Conservation (phyloP, 2,329 filamentous ascomycete genomes). For the Aspergillus sergii region DNA sequence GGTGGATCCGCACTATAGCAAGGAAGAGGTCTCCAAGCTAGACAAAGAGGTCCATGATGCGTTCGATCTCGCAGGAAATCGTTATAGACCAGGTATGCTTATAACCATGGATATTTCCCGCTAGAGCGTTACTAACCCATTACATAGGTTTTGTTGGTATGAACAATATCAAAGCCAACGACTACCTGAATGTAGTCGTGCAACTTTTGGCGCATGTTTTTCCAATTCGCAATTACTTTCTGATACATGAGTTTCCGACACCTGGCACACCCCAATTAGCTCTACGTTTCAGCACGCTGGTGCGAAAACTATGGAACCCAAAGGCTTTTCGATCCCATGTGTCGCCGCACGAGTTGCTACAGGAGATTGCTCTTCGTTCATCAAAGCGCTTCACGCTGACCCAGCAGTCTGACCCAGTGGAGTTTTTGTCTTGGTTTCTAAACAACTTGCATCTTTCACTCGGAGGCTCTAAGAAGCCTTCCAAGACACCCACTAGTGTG, state of each 20-base stretch:
- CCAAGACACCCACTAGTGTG: slow-evolving; percentile 67
- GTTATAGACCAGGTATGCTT: slow-evolving; percentile 73
- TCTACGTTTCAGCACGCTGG: slow-evolving; percentile 82
- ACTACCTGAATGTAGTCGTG: slow-evolving; percentile 94
- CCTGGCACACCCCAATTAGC: slow-evolving; percentile 74
- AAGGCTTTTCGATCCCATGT: slow-evolving; percentile 96
- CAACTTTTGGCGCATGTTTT: slow-evolving; percentile 89
- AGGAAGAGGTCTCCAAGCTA: slow-evolving; percentile 75
- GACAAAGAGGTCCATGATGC: slow-evolving; percentile 65
- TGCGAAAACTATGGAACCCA: slow-evolving; percentile 98
- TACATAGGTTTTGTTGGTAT: slow-evolving; percentile 82
- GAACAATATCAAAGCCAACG: slow-evolving; percentile 99
- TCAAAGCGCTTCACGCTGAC: slow-evolving; percentile 92
- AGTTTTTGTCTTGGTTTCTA: slow-evolving; percentile 96
- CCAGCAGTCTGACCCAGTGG: slow-evolving; percentile 89
- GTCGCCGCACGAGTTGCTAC: slow-evolving; percentile 93
- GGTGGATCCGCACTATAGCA: slow-evolving; percentile 83
- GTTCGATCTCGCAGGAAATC: slow-evolving; percentile 79
- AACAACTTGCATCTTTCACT: slow-evolving; percentile 92
- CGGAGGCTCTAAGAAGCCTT: slow-evolving; percentile 85
- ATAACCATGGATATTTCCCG: not conserved
- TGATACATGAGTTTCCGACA: slow-evolving; percentile 75
- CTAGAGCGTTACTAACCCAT: not conserved
- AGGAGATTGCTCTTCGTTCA: slow-evolving; percentile 87
- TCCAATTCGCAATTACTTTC: slow-evolving; percentile 86